A percentile compares a stretch with the other conserved stretches of the same genome.
Conservation (phyloP, 257 asterid genomes). For the Dorcoceras hygrometricum region DNA sequence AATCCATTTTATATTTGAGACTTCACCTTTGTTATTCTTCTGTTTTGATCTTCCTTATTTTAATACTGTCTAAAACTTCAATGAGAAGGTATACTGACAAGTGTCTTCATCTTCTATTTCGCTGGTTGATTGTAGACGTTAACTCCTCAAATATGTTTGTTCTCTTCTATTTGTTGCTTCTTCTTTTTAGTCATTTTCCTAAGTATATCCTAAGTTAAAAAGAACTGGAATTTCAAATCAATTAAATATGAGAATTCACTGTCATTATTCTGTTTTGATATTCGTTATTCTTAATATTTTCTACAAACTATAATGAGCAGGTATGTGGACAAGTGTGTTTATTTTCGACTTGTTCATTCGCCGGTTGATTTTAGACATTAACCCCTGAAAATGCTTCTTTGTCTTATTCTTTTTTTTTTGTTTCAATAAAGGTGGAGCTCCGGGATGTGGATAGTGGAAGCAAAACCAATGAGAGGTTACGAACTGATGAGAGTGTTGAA, state of each 20-base stretch:
- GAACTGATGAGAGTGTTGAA: slow-evolving; percentile 87
- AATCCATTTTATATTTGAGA: not conserved
- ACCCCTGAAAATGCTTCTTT: slow-evolving; percentile 12
- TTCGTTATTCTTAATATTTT: not conserved
- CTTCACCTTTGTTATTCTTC: not conserved
- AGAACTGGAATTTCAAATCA: no score
- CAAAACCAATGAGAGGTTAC: slow-evolving; percentile 83
- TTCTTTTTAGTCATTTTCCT: no score
- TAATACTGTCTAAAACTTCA: not conserved
- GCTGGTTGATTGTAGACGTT: not conserved
- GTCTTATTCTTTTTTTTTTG: slow-evolving; percentile 21
- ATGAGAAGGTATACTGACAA: not conserved
- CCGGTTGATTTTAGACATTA: not conserved
- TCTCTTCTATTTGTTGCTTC: not conserved
- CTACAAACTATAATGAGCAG: not conserved
- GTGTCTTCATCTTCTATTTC: not conserved
- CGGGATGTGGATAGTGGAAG: slow-evolving; percentile 93
- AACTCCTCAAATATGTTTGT: slow-evolving; percentile 13
- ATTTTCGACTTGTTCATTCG: not conserved
- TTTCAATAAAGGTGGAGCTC: slow-evolving; percentile 75
- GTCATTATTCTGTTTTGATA: not conserved
- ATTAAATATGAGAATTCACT: no score
- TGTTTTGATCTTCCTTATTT: not conserved
- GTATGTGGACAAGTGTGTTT: not conserved
- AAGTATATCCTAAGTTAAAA: no score